Conservation (phyloP, 2,329 filamentous ascomycete genomes). For the Fusarium liriodendri region DNA sequence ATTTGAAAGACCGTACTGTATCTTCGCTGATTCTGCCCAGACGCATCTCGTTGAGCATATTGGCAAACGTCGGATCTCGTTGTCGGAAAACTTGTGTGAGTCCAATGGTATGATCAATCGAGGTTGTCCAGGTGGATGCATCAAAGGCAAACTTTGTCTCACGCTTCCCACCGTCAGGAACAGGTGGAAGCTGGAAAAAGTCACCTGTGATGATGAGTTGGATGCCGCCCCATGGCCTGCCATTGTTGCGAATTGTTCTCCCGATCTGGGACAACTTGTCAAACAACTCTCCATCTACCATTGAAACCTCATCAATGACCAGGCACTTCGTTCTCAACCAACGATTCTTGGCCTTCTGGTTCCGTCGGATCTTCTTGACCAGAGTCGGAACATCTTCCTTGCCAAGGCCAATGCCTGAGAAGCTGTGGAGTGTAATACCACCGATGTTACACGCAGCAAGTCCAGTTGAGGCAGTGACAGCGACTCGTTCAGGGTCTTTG, state of each 20-base stretch:
- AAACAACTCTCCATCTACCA: slow-evolving; percentile 97
- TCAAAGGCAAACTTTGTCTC: slow-evolving; percentile 93
- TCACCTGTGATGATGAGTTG: slow-evolving; percentile 96
- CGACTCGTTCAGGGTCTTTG: slow-evolving; percentile 84
- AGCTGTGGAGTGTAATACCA: slow-evolving; percentile 95
- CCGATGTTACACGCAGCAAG: slow-evolving; percentile 97
- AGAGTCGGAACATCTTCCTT: slow-evolving; percentile 86
- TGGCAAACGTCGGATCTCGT: slow-evolving; percentile 86
- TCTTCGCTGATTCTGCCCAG: slow-evolving; percentile 82
- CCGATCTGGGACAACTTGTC: slow-evolving; percentile 95
- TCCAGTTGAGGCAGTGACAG: slow-evolving; percentile 95
- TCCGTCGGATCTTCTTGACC: slow-evolving; percentile 90
- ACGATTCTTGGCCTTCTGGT: slow-evolving; percentile 86
- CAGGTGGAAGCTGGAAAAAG: slow-evolving; percentile 96
- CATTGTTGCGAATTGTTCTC: slow-evolving; percentile 87
- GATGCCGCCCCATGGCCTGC: slow-evolving; percentile 93
- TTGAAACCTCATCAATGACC: slow-evolving; percentile 95
- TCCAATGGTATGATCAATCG: slow-evolving; percentile 94
- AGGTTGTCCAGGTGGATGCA: slow-evolving; percentile 89
- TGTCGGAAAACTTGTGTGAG: slow-evolving; percentile 97
- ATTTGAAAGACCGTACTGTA: slow-evolving; percentile 82
- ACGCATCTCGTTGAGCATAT: slow-evolving; percentile 98
- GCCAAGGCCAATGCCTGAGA: slow-evolving; percentile 89
- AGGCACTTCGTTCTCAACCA: slow-evolving; percentile 92
- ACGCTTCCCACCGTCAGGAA: slow-evolving; percentile 78